phyloP scores from a whole-genome alignment of 2,329 filamentous ascomycete genomes.

The Sarocladium kiliense region DNA sequence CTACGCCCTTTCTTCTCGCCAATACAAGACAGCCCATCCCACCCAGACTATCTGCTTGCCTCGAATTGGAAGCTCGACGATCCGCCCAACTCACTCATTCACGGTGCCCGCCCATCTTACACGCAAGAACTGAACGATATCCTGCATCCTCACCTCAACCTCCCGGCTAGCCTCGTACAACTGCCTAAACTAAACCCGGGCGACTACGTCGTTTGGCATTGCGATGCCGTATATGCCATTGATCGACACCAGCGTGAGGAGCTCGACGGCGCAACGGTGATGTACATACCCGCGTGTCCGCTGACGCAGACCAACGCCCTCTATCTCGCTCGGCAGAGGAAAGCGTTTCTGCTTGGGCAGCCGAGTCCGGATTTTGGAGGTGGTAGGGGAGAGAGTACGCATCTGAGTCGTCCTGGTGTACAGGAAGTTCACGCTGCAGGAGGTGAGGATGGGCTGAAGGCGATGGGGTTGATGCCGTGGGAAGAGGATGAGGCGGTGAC shows the following conservation, averaged over 20 bases:
- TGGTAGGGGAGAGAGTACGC: slow-evolving; percentile 27
- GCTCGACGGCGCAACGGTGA: slow-evolving; percentile 21
- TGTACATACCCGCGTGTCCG: slow-evolving; percentile 36
- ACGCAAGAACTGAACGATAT: slow-evolving; percentile 61
- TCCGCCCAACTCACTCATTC: slow-evolving; percentile 46
- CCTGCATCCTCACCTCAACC: slow-evolving; percentile 64
- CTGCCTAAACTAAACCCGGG: slow-evolving; percentile 65
- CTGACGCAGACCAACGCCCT: slow-evolving; percentile 37
- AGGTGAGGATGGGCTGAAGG: slow-evolving; percentile 32
- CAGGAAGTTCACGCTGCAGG: slow-evolving; percentile 34
- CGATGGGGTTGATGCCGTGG: slow-evolving; percentile 37
- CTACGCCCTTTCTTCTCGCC: slow-evolving; percentile 67
- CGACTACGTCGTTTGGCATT: slow-evolving; percentile 73
- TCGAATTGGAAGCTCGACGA: slow-evolving; percentile 52
- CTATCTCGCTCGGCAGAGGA: slow-evolving; percentile 36
- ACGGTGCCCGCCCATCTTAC: slow-evolving; percentile 63
- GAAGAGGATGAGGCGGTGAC: slow-evolving; percentile 29
- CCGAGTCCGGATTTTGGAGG: slow-evolving; percentile 35
- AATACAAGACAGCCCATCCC: slow-evolving; percentile 29
- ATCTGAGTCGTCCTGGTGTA: slow-evolving; percentile 28
- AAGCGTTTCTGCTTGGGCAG: slow-evolving; percentile 34
- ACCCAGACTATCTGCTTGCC: slow-evolving; percentile 31
- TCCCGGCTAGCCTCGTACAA: slow-evolving; percentile 61
- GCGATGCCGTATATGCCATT: slow-evolving; percentile 65
- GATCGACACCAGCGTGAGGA: slow-evolving; percentile 38